Percentiles rank a stretch among this genome's conserved stretches.
phyloP scores from a whole-genome alignment of 2,329 filamentous ascomycete species.

The Atkinsonella texensis region DNA sequence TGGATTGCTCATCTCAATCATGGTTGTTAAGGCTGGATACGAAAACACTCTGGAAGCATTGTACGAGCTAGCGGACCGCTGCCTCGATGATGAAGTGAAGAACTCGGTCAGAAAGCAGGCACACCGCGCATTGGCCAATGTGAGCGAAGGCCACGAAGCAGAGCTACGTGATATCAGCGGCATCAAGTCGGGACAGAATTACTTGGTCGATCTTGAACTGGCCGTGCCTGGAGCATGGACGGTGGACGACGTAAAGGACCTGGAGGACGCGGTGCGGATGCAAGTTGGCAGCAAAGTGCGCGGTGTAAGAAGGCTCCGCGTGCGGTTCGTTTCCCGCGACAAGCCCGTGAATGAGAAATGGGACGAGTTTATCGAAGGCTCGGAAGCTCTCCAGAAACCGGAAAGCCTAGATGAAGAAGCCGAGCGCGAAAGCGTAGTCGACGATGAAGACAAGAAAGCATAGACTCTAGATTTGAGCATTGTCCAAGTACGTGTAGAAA shows the following conservation, averaged over 20 bases:
- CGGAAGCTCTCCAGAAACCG: constrained; percentile 37
- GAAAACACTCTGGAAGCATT: constrained; percentile 74
- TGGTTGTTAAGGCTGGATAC: constrained; percentile 85
- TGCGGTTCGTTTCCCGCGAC: constrained; percentile 70
- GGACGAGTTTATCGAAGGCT: constrained; percentile 66
- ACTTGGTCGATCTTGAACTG: constrained; percentile 80
- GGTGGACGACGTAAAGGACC: constrained; percentile 52
- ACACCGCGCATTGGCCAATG: constrained; percentile 41
- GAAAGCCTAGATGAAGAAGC: constrained; percentile 48
- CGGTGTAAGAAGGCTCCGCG: constrained; percentile 70
- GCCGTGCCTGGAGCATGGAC: constrained; percentile 68
- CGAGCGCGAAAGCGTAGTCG: constrained; percentile 22
- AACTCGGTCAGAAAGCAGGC: constrained; percentile 56
- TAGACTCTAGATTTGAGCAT: constrained; percentile 13
- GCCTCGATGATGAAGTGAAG: constrained; percentile 77
- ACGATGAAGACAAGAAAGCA: constrained; percentile 20
- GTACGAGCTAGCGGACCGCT: constrained; percentile 80
- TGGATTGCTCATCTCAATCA: constrained; percentile 78
- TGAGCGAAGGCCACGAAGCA: constrained; percentile 44
- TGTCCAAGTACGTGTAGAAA: too few species aligned
- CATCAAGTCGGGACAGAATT: constrained; percentile 94
- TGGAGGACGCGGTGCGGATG: constrained; percentile 65
- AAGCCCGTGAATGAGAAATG: constrained; percentile 44
- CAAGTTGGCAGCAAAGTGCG: constrained; percentile 65
- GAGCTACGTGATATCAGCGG: constrained; percentile 72